These are phyloP conservation scores for Mortierella sp. DNA, from an alignment of 371 early-diverging fungal genomes.

Conservation along the genomic window DNA sequence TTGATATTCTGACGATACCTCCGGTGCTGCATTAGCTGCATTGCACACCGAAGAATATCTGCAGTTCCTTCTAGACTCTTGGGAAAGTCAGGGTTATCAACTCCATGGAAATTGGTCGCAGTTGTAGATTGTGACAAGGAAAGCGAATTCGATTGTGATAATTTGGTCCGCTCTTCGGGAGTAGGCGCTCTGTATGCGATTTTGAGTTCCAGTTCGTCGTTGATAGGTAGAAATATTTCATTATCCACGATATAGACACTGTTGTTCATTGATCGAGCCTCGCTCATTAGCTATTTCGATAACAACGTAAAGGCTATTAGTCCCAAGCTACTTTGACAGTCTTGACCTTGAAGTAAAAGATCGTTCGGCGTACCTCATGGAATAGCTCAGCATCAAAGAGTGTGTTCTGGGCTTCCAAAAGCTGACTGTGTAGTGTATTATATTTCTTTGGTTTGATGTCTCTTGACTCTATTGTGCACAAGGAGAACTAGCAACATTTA, in stretches of 20 bases:
- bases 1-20: constrained; percentile 51
- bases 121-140: neutral
- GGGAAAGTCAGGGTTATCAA: neutral
- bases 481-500: neutral
- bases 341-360: neutral
- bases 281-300: constrained; percentile 60
- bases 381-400: constrained; percentile 72
- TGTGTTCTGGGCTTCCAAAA: constrained; percentile 63
- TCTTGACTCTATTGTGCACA: neutral
- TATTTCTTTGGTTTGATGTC: constrained; percentile 4
- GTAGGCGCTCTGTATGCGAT: constrained; percentile 36
- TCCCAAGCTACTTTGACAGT: neutral
- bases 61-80: constrained; percentile 27
- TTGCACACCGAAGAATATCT: constrained; percentile 33
- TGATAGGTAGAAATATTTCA: constrained; percentile 65
- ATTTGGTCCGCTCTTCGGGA: neutral
- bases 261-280: constrained; percentile 64
- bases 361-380: constrained; percentile 57
- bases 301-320: neutral
- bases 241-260: constrained; percentile 66
- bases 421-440: constrained; percentile 37
- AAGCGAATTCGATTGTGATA: neutral
- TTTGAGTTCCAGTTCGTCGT: constrained; percentile 67
- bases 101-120: neutral
- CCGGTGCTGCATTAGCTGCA: constrained; percentile 41